Evolutionary conservation across 352 stramenopile species (phyloP).

Genomic region (Globisporangium yorkense): DNA sequence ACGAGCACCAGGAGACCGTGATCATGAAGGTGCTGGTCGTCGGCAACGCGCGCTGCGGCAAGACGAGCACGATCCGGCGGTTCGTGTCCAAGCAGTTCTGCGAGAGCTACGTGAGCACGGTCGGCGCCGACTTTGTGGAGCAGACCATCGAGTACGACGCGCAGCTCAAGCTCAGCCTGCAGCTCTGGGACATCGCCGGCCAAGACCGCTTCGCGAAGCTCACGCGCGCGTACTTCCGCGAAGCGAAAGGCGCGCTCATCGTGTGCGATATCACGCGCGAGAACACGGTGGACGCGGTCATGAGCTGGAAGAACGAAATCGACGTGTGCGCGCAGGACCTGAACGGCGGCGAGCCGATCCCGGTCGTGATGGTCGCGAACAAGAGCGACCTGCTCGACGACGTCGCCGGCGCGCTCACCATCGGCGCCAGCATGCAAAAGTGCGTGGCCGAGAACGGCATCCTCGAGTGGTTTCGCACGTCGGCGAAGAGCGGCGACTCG

Average conservation of each 20-base stretch:
- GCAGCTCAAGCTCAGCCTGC: constrained; percentile 51
- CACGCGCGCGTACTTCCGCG: constrained; percentile 79
- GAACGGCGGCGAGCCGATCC: constrained; percentile 38
- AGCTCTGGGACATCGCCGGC: constrained; percentile 87
- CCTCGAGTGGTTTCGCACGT: constrained; percentile 72
- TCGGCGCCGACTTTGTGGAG: constrained; percentile 84
- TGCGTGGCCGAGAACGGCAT: constrained; percentile 69
- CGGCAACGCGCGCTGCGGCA: constrained; percentile 84
- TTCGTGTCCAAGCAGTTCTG: constrained; percentile 68
- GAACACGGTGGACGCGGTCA: constrained; percentile 81
- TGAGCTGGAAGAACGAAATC: constrained; percentile 80
- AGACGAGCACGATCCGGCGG: constrained; percentile 79
- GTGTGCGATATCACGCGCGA: constrained; percentile 86
- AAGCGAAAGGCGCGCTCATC: constrained; percentile 76
- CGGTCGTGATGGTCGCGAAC: constrained; percentile 81
- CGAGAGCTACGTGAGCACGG: constrained; percentile 83
- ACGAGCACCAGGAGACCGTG: constrained; percentile 27
- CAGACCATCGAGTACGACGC: constrained; percentile 67
- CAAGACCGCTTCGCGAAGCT: constrained; percentile 88
- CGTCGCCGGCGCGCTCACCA: constrained; percentile 54
- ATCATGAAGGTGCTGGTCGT: constrained; percentile 87
- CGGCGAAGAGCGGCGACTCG: constrained; percentile 63
- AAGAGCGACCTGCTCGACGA: constrained; percentile 81
- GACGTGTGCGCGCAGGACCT: constrained; percentile 51
- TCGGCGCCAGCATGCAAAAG: constrained; percentile 84